These are phyloP conservation scores for Sanguinoderma infundibulare DNA, from an alignment of 1,284 basidiomycete species.

Conservation along the genomic window DNA sequence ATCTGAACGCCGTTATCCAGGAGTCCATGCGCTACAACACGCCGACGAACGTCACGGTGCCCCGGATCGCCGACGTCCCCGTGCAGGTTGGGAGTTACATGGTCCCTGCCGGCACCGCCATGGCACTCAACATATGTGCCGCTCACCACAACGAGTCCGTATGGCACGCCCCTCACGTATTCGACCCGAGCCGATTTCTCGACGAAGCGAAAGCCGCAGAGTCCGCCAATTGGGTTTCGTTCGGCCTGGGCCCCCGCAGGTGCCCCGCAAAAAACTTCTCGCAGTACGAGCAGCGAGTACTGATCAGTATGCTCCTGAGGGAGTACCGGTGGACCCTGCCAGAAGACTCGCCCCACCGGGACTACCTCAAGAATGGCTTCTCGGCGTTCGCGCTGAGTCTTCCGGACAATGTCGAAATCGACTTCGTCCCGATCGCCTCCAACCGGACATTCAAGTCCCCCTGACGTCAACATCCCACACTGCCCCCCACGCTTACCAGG, in stretches of 20 bases:
- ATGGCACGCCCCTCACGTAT: slow-evolving; percentile 26
- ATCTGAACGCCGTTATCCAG: slow-evolving; percentile 37
- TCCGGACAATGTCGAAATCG: slow-evolving; percentile 29
- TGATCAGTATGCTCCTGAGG: slow-evolving; percentile 34
- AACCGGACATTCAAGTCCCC: slow-evolving; percentile 5
- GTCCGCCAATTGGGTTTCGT: slow-evolving; percentile 19
- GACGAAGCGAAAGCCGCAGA: slow-evolving; percentile 4
- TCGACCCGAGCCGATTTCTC: slow-evolving; percentile 31
- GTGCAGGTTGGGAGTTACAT: slow-evolving; percentile 18
- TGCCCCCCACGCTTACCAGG: not conserved
- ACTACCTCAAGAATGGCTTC: slow-evolving; percentile 35
- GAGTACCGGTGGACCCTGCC: slow-evolving; percentile 37
- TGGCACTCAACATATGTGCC: slow-evolving; percentile 36
- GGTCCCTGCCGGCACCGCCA: slow-evolving; percentile 30
- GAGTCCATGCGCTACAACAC: slow-evolving; percentile 40
- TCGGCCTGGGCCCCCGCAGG: slow-evolving; percentile 30
- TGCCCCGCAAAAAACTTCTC: slow-evolving; percentile 39
- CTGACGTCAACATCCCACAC: not conserved
- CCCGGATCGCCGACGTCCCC: slow-evolving; percentile 28
- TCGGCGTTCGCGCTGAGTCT: slow-evolving; percentile 37
- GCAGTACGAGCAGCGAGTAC: slow-evolving; percentile 37
- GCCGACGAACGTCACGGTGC: slow-evolving; percentile 35
- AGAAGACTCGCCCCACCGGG: slow-evolving; percentile 29
- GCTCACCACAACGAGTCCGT: slow-evolving; percentile 34
- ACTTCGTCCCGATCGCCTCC: slow-evolving; percentile 17